Evolutionary conservation across 2,329 filamentous ascomycete genomes (phyloP).

Genomic region (Aspergillaceae sp.): DNA sequence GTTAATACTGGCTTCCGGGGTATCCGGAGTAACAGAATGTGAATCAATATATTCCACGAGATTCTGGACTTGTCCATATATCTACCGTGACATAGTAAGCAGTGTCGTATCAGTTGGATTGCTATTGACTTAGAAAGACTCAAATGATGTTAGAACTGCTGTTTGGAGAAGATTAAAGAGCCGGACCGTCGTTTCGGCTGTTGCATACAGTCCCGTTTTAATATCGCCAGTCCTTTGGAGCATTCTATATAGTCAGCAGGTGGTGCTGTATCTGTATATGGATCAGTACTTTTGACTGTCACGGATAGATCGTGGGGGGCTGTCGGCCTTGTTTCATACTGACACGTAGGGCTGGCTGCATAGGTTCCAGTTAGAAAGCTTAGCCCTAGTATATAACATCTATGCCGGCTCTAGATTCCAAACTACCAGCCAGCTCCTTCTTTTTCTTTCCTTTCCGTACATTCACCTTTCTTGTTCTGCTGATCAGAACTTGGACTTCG

Average conservation of each 20-base stretch:
- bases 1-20: no score
- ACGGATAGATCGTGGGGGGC: neutral
- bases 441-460: neutral
- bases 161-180: neutral
- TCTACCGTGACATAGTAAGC: neutral
- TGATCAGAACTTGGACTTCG: conserved; percentile 5
- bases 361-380: neutral
- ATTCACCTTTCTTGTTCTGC: conserved; percentile 4
- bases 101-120: neutral
- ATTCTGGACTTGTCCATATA: neutral
- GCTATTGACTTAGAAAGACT: no score
- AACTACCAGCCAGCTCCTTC: neutral
- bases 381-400: neutral
- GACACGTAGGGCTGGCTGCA: neutral
- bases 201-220: neutral
- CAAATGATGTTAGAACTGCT: neutral
- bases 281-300: neutral
- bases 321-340: neutral
- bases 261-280: no score
- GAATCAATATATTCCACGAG: neutral
- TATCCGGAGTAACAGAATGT: no score
- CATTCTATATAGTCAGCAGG: neutral
- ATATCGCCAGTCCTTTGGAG: neutral
- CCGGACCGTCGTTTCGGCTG: neutral
- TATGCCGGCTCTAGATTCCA: neutral